These are phyloP conservation scores for Corynascus novoguineensis DNA, from an alignment of 495 filamentous ascomycete species.

Conservation along the genomic window DNA sequence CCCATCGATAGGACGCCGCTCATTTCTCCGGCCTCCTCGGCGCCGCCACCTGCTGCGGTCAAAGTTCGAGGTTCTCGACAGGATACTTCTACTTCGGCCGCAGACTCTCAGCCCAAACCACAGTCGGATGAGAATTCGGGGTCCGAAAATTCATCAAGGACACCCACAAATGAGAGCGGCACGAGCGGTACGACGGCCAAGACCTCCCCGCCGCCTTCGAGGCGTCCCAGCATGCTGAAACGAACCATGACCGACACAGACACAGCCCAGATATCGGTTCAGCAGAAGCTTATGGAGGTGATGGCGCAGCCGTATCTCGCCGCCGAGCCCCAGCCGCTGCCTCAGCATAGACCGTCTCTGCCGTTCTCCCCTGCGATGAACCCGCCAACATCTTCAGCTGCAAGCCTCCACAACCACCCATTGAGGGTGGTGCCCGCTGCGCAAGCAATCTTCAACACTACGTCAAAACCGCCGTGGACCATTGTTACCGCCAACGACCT, in stretches of 20 bases:
- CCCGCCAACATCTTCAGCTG: conserved; percentile 30
- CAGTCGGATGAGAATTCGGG: conserved; percentile 17
- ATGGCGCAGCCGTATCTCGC: conserved; percentile 75
- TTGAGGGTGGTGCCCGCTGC: conserved; percentile 86
- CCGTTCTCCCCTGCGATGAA: conserved; percentile 31
- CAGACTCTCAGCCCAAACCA: conserved; percentile 1
- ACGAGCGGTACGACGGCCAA: conserved; percentile 48
- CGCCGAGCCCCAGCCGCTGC: conserved; percentile 45
- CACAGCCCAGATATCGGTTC: conserved; percentile 59
- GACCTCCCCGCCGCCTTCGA: conserved; percentile 49
- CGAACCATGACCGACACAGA: conserved; percentile 82
- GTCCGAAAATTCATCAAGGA: conserved; percentile 52
- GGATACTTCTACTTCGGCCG: background rate
- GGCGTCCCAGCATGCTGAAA: conserved; percentile 65
- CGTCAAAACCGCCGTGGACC: conserved; percentile 82
- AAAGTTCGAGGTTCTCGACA: background rate
- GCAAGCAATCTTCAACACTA: conserved; percentile 95
- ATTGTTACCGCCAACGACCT: conserved; percentile 96
- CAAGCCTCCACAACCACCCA: conserved; percentile 70
- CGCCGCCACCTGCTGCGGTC: background rate
- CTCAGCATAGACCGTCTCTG: conserved; percentile 38
- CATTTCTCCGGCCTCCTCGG: conserved; percentile 31
- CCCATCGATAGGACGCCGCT: conserved; percentile 33
- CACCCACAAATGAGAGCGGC: conserved; percentile 50
- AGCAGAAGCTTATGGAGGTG: conserved; percentile 81